Conservation (phyloP, 1,139 yeast genomes). For the Candida gigantensis region DNA sequence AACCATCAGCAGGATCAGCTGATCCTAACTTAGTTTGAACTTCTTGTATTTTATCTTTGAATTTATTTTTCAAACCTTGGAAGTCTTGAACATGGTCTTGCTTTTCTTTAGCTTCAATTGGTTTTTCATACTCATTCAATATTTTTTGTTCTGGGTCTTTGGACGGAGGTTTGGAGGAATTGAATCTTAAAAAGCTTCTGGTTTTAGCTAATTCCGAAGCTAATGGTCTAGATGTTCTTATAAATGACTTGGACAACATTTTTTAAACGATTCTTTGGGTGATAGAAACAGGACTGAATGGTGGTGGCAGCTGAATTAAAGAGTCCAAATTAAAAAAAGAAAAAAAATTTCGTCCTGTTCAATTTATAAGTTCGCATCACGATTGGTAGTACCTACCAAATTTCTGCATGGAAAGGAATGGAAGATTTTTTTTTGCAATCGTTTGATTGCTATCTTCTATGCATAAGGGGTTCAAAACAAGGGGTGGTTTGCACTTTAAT, state of each 20-base stretch:
- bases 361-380: too few relatives aligned
- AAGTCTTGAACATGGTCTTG: conserved; percentile 1
- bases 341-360: background rate
- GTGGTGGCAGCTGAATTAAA: background rate
- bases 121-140: conserved; percentile 3
- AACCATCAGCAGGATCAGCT: conserved; percentile 1
- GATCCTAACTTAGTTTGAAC: conserved; percentile 1
- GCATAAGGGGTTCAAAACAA: background rate
- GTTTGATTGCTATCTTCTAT: background rate
- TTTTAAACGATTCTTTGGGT: background rate
- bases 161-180: conserved; percentile 4
- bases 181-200: conserved; percentile 4
- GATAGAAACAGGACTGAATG: background rate
- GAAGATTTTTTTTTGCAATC: conserved; percentile 3
- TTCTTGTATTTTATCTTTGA: conserved; percentile 3
- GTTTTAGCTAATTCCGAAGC: background rate
- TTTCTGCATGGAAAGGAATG: background rate
- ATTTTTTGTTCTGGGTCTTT: conserved; percentile 6
- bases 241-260: conserved; percentile 3
- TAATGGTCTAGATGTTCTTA: conserved; percentile 1
- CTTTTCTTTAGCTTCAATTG: conserved; percentile 2
- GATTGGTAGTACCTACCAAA: too few relatives aligned
- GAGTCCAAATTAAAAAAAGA: background rate
- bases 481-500: too few relatives aligned
- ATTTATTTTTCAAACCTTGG: background rate